Conservation (phyloP, 768 basidiomycete species). For the Suillus ampliporus region DNA sequence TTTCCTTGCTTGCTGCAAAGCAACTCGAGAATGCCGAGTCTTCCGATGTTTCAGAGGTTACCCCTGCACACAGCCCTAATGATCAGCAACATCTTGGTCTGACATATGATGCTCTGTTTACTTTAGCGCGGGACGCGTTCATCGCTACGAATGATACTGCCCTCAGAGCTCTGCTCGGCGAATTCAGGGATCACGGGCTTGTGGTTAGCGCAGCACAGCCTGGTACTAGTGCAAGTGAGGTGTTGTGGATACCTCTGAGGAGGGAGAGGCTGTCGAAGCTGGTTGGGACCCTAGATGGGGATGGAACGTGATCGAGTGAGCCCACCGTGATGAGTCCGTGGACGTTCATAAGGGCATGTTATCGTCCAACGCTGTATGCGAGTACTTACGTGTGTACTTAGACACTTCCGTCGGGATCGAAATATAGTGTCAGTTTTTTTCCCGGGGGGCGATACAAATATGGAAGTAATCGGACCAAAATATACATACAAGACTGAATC, state of each 20-base stretch:
- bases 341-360: not conserved
- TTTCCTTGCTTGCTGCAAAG: slow-evolving; percentile 67
- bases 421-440: no score
- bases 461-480: slow-evolving; percentile 11
- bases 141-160: slow-evolving; percentile 90
- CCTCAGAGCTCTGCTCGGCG: slow-evolving; percentile 79
- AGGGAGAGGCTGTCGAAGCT: slow-evolving; percentile 71
- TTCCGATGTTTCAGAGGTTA: slow-evolving; percentile 15
- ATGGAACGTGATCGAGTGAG: not conserved
- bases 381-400: no score
- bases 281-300: slow-evolving; percentile 37
- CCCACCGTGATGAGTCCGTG: not conserved
- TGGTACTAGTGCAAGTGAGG: slow-evolving; percentile 55
- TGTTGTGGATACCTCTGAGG: slow-evolving; percentile 87
- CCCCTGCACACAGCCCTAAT: slow-evolving; percentile 11
- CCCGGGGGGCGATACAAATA: not conserved
- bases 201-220: slow-evolving; percentile 59
- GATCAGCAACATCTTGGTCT: slow-evolving; percentile 61
- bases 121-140: slow-evolving; percentile 78
- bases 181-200: slow-evolving; percentile 91
- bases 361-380: no score
- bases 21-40: slow-evolving; percentile 67
- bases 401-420: no score
- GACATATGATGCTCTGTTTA: slow-evolving; percentile 72
- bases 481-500: no score